These are phyloP conservation scores for Trypanosoma melophagium DNA, from an alignment of 208 protist genomes.

Conservation along the genomic window DNA sequence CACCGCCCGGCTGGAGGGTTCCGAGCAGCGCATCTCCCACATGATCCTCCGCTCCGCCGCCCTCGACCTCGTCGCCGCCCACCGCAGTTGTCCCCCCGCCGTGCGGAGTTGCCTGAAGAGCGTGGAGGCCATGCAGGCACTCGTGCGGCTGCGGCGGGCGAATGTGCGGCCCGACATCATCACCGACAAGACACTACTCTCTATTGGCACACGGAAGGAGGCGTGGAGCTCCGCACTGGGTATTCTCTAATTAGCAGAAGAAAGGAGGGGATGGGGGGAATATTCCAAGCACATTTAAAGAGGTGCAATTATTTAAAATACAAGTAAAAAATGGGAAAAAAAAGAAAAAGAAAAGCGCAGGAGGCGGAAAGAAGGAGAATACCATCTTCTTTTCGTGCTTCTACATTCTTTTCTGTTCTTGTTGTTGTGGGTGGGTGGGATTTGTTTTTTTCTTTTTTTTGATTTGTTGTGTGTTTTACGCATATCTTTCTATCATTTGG, in stretches of 20 bases:
- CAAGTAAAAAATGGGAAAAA: neutral
- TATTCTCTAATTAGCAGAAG: constrained; percentile 32
- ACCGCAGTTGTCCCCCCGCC: constrained; percentile 28
- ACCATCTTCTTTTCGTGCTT: neutral
- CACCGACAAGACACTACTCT: constrained; percentile 50
- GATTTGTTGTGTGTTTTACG: too few species aligned
- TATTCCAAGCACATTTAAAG: neutral
- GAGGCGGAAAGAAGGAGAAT: neutral
- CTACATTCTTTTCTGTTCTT: too few species aligned
- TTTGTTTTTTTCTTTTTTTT: too few species aligned
- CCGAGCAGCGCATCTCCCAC: constrained; percentile 41
- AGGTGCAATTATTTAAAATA: neutral
- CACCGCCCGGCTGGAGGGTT: constrained; percentile 50
- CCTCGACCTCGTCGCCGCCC: constrained; percentile 22
- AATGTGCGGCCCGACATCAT: constrained; percentile 58
- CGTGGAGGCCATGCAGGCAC: constrained; percentile 47
- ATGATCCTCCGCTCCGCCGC: constrained; percentile 53
- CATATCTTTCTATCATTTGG: too few species aligned
- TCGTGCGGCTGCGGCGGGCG: constrained; percentile 52
- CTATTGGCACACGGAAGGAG: constrained; percentile 38
- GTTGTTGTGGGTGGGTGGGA: too few species aligned
- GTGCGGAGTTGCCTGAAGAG: constrained; percentile 36
- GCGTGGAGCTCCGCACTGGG: constrained; percentile 52
- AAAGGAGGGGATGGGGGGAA: neutral
- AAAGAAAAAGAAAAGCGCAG: neutral